A percentile compares a stretch with the other conserved stretches of the same genome.
Evolutionary conservation across 345 rosid genomes (phyloP).

Genomic region (Erodium maritimum): DNA sequence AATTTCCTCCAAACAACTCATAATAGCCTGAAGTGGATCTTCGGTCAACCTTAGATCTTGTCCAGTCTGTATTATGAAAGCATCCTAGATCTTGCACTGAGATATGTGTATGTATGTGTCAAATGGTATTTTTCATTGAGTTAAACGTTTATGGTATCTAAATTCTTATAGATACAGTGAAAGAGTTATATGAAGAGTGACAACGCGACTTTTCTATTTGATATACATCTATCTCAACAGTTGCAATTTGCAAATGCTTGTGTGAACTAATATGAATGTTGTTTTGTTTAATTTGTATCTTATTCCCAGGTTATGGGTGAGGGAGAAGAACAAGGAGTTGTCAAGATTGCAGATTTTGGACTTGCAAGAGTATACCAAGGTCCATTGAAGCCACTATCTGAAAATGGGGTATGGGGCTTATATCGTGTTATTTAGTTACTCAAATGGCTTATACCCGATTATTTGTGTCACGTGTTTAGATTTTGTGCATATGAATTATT

Average conservation of each 20-base stretch:
- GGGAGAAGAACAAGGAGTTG: slow-evolving; percentile 90
- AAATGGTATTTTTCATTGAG: no score
- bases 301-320: slow-evolving; percentile 62
- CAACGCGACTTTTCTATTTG: background rate
- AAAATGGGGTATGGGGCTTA: slow-evolving; percentile 47
- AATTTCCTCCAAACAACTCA: no score
- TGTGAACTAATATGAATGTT: background rate
- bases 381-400: slow-evolving; percentile 68
- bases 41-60: no score
- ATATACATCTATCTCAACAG: background rate
- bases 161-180: no score
- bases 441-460: background rate
- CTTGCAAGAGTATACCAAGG: slow-evolving; percentile 95
- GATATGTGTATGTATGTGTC: no score
- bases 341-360: slow-evolving; percentile 96
- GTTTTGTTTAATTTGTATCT: background rate
- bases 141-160: no score
- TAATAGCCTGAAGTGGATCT: no score
- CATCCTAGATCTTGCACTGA: no score
- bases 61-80: no score
- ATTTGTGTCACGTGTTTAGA: background rate
- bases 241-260: background rate
- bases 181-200: no score
- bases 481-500: background rate
- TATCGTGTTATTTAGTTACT: background rate